Evolutionary conservation across 352 stramenopile species (phyloP), one percentile per base, ranked within the genome.

Genomic region (Phytophthora fragariae): DNA sequence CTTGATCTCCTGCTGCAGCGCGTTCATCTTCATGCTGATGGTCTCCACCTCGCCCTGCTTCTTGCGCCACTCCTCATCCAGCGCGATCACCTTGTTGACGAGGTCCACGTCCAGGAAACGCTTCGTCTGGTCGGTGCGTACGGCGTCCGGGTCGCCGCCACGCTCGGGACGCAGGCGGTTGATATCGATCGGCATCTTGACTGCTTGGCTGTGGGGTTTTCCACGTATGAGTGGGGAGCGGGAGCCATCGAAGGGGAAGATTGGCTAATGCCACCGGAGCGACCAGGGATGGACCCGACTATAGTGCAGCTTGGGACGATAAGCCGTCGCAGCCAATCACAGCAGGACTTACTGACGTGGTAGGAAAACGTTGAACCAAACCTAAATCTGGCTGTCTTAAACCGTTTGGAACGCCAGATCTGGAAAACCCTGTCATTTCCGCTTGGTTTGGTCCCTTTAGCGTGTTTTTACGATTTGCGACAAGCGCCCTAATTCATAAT

Each of bases 171-270:
- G 94, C 60, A 99, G 85, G 59, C 97, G 92, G 81, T 99, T 99
- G 76, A 99, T 99, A 86, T 99, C 97, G 74, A 99, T 98, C 63
- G 97, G 97, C 98, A 99, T 99, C 70, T 68, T 81, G 14, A 31
- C 17, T 68, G 53, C 63, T 79, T 81, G 63, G 70, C 49, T 74
- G 37, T 64, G 69, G 53, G 67, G 39, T 76, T 79, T 80, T 81
- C 66, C 61, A 74, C 75, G 55, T 65, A 68, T 77, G 65, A 58
- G 41, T 47, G 58, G 3, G 54, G 31, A 70, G 59, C 47, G 37
- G 62, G 55, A 62, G 44, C 68, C 70, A 70, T 77, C 70, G 27
- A 70, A 76, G 62, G 47, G 24, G 49, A 75, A 59, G 44, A 75
- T 29, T 54, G 8, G 29, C 70, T 76, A 21, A 11, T n/a, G 52